These are phyloP conservation scores for Lycium ferocissimum DNA, from an alignment of 257 asterid genomes.

Conservation along the genomic window DNA sequence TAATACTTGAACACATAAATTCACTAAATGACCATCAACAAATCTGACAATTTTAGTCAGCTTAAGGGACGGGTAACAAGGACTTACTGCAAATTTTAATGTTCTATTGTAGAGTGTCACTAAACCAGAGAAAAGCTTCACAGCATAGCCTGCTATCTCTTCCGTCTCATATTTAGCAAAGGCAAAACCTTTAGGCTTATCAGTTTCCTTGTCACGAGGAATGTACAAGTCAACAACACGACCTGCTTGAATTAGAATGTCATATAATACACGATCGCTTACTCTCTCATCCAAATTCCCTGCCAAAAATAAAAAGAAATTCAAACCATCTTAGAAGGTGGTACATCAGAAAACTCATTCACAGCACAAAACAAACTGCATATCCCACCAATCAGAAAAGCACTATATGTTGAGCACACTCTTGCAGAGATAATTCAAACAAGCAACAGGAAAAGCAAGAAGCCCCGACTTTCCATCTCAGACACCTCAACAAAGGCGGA, in stretches of 20 bases:
- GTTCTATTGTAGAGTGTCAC: slow-evolving; percentile 79
- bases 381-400: background rate
- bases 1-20: background rate
- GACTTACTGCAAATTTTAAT: slow-evolving; percentile 75
- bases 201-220: slow-evolving; percentile 89
- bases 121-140: slow-evolving; percentile 89
- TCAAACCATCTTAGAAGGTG: background rate
- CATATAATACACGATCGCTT: slow-evolving; percentile 83
- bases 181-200: slow-evolving; percentile 85
- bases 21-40: background rate
- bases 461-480: background rate
- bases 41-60: background rate
- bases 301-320: slow-evolving; percentile 34
- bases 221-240: slow-evolving; percentile 75
- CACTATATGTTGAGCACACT: background rate
- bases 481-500: slow-evolving; percentile 3
- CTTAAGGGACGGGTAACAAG: slow-evolving; percentile 7
- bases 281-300: slow-evolving; percentile 93
- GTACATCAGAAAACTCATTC: slow-evolving; percentile 11
- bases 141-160: slow-evolving; percentile 90
- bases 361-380: background rate
- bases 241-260: slow-evolving; percentile 96
- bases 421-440: slow-evolving; percentile 6
- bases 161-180: slow-evolving; percentile 89
- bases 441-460: background rate